Conservation (phyloP, 116 monocot genomes). For the Cymodocea nodosa region DNA sequence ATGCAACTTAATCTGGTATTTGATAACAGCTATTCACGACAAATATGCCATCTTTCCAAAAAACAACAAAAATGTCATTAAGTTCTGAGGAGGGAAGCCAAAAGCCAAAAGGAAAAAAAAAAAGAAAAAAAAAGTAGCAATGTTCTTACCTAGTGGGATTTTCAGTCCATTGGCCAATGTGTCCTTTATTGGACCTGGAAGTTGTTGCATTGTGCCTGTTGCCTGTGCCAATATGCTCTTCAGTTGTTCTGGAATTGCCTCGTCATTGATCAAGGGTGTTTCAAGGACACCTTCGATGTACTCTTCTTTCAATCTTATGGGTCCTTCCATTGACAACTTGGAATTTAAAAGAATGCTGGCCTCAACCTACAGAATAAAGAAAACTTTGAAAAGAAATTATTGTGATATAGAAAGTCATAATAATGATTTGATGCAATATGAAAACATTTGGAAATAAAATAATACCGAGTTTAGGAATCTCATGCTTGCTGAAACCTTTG, state of each 20-base stretch:
- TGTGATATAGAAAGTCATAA: background rate
- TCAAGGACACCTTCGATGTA: slow-evolving; percentile 83
- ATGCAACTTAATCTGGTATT: too few species aligned
- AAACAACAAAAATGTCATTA: background rate
- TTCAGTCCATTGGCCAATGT: slow-evolving; percentile 57
- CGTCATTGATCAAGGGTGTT: slow-evolving; percentile 51
- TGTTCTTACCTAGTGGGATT: slow-evolving; percentile 76
- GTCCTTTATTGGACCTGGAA: slow-evolving; percentile 67
- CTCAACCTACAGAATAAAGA: slow-evolving; percentile 42
- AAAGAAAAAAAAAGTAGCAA: background rate
- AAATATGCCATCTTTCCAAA: background rate
- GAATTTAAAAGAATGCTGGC: slow-evolving; percentile 60
- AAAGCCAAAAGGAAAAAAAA: too few species aligned
- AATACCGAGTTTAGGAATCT: slow-evolving; percentile 84
- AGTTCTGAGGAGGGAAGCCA: background rate
- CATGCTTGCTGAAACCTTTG: slow-evolving; percentile 73
- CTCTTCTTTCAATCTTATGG: slow-evolving; percentile 90
- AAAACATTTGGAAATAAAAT: background rate
- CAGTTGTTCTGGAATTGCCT: slow-evolving; percentile 77
- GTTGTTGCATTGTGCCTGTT: slow-evolving; percentile 54
- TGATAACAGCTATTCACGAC: background rate
- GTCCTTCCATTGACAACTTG: slow-evolving; percentile 79
- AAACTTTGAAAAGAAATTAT: background rate
- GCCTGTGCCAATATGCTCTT: slow-evolving; percentile 54
- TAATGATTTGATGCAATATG: background rate